Evolutionary conservation across 306 rosid genomes (phyloP).

Genomic region (Dalbergia cochinchinensis): DNA sequence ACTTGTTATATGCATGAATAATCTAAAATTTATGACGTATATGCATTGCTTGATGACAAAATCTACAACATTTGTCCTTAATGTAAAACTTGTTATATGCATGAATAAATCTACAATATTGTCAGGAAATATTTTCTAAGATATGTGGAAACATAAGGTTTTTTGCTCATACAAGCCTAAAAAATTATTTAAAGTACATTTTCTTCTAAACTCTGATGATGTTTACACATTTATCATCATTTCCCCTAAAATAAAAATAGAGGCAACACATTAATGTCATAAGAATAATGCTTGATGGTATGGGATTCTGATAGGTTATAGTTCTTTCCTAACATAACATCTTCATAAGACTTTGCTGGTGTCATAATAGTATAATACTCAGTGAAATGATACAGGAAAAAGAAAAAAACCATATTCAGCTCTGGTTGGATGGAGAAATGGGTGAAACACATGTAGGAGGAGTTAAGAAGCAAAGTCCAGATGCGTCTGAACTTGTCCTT

Average conservation of each 20-base stretch:
- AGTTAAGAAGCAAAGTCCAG: slow-evolving; percentile 53
- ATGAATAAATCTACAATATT: no score
- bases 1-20: no score
- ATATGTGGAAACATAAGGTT: no score
- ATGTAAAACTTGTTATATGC: no score
- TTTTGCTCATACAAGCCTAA: not conserved
- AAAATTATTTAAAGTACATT: not conserved
- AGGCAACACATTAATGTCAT: not conserved
- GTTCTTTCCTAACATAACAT: no score
- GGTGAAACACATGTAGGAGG: slow-evolving; percentile 56
- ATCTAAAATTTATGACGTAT: no score
- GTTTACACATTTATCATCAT: slow-evolving; percentile 5
- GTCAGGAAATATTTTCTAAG: no score
- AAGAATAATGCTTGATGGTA: no score
- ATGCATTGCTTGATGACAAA: no score
- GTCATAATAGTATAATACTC: not conserved
- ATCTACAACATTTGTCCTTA: no score
- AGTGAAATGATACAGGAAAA: not conserved
- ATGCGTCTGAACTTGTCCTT: slow-evolving; percentile 56
- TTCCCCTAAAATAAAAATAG: not conserved
- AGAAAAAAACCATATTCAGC: slow-evolving; percentile 1
- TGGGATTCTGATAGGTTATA: no score
- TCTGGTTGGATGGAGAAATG: slow-evolving; percentile 43
- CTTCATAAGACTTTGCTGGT: no score
- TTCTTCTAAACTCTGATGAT: not conserved